Evolutionary conservation across 805 yeast species (phyloP).

Genomic region (Candida michaelii): DNA sequence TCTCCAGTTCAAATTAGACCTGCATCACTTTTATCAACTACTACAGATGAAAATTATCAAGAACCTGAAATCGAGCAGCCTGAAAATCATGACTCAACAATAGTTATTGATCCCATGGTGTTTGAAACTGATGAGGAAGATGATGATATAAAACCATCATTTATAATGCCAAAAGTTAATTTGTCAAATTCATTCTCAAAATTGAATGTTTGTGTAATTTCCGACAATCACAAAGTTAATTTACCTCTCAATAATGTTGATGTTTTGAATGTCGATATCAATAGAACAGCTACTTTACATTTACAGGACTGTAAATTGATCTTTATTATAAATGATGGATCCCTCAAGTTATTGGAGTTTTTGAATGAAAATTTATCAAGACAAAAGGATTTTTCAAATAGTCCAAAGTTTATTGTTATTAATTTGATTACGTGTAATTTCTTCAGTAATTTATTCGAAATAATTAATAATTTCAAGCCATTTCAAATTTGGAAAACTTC

Average conservation of each 20-base stretch:
- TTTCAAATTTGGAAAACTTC: constrained; percentile 42
- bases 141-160: constrained; percentile 23
- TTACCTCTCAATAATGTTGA: constrained; percentile 7
- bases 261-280: constrained; percentile 16
- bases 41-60: constrained; percentile 15
- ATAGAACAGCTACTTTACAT: constrained; percentile 5
- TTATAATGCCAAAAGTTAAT: constrained; percentile 37
- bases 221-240: constrained; percentile 21
- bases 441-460: constrained; percentile 38
- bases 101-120: constrained; percentile 24
- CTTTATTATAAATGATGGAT: constrained; percentile 41
- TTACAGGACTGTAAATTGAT: constrained; percentile 27
- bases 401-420: constrained; percentile 33
- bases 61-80: constrained; percentile 7
- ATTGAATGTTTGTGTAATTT: constrained; percentile 4
- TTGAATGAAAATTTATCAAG: constrained; percentile 17
- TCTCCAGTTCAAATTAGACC: constrained; percentile 15
- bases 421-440: constrained; percentile 42
- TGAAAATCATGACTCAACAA: neutral
- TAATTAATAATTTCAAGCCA: constrained; percentile 33
- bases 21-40: constrained; percentile 15
- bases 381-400: neutral
- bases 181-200: constrained; percentile 3
- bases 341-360: constrained; percentile 26
- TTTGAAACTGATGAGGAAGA: constrained; percentile 45